Percentiles rank a stretch among this genome's conserved stretches.
Evolutionary conservation across 2,329 filamentous ascomycete species (phyloP).

Genomic region (Cercospora sp.): DNA sequence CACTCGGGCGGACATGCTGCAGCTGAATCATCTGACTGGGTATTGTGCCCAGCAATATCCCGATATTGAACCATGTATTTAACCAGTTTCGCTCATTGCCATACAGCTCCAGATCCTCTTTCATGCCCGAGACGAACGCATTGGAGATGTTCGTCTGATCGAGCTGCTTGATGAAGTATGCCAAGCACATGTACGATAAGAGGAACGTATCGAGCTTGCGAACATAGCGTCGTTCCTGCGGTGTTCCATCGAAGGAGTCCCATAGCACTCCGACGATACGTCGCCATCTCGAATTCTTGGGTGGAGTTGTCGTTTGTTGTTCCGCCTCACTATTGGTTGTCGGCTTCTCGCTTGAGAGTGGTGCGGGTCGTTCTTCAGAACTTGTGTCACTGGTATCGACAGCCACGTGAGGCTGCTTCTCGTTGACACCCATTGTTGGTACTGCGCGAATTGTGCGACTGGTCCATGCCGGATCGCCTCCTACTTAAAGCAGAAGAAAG

Average conservation of each 20-base stretch:
- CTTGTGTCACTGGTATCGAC: background rate
- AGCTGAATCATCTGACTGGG: slow-evolving; percentile 42
- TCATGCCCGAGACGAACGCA: slow-evolving; percentile 47
- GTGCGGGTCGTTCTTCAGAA: slow-evolving; percentile 1
- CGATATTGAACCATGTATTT: slow-evolving; percentile 23
- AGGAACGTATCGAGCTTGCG: slow-evolving; percentile 17
- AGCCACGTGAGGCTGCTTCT: slow-evolving; percentile 6
- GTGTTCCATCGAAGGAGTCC: slow-evolving; percentile 16
- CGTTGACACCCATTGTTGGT: slow-evolving; percentile 1
- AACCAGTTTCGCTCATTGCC: slow-evolving; percentile 18
- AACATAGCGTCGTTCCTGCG: slow-evolving; percentile 16
- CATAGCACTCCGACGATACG: slow-evolving; percentile 15
- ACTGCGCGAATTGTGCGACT: slow-evolving; percentile 6
- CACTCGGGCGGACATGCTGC: slow-evolving; percentile 49
- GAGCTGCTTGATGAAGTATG: slow-evolving; percentile 20
- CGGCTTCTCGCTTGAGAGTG: background rate
- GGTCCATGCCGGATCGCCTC: slow-evolving; percentile 1
- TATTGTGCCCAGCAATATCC: slow-evolving; percentile 19
- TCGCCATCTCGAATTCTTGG: slow-evolving; percentile 14
- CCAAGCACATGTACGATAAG: slow-evolving; percentile 17
- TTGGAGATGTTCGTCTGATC: slow-evolving; percentile 32
- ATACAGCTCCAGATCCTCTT: slow-evolving; percentile 36
- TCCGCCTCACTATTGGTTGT: slow-evolving; percentile 5
- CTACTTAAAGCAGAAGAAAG: slow-evolving; percentile 8
- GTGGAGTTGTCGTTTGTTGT: background rate